These are phyloP conservation scores for Penicillium sp. DNA, from an alignment of 2,329 filamentous ascomycete species.

Conservation along the genomic window DNA sequence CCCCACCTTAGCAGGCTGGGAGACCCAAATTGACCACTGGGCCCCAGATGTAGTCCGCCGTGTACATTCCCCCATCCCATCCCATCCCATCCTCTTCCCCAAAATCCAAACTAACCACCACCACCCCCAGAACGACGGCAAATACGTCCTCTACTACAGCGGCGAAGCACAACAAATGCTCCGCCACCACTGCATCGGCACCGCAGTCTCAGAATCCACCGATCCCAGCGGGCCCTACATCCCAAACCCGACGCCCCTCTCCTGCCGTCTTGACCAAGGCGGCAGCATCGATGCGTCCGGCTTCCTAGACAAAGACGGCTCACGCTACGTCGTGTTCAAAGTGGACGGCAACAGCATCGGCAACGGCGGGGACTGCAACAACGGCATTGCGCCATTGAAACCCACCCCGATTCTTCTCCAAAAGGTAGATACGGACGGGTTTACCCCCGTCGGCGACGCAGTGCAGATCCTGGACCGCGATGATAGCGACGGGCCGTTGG, in stretches of 20 bases:
- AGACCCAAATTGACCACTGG: constrained; percentile 49
- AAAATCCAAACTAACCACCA: not conserved
- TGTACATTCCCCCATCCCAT: too few species aligned
- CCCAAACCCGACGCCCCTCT: constrained; percentile 42
- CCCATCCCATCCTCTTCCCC: too few species aligned
- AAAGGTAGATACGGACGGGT: constrained; percentile 39
- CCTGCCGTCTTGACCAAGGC: constrained; percentile 47
- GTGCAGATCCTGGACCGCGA: constrained; percentile 51
- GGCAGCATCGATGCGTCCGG: constrained; percentile 57
- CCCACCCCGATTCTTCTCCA: constrained; percentile 37
- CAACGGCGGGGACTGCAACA: constrained; percentile 41
- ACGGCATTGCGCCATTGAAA: constrained; percentile 33
- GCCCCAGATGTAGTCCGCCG: constrained; percentile 58
- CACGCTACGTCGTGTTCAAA: constrained; percentile 56
- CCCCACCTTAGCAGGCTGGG: constrained; percentile 47
- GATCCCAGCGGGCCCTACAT: constrained; percentile 47
- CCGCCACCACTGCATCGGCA: constrained; percentile 51
- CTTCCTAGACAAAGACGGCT: constrained; percentile 49
- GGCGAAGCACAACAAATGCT: constrained; percentile 38
- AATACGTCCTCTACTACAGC: constrained; percentile 54
- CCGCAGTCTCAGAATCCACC: constrained; percentile 44
- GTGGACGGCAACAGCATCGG: constrained; percentile 54
- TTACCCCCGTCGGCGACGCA: constrained; percentile 46
- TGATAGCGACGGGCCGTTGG: constrained; percentile 53
- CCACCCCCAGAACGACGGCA: constrained; percentile 33